These are phyloP conservation scores for Flaveria trinervia DNA, from an alignment of 129 eudicot species.

Conservation along the genomic window DNA sequence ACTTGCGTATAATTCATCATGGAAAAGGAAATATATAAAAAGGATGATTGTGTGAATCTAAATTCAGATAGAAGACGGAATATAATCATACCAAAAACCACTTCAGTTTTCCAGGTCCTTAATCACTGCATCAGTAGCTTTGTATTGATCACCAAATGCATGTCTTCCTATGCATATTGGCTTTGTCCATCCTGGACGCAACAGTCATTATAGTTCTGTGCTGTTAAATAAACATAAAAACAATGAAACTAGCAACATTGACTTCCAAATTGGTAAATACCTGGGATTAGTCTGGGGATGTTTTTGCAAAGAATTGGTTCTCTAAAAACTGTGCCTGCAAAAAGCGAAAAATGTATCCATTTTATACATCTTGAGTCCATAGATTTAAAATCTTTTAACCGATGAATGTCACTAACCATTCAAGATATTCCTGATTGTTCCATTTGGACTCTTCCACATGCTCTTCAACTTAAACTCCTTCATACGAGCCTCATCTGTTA, in stretches of 20 bases:
- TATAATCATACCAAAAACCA: constrained; percentile 61
- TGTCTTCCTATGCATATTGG: constrained; percentile 98
- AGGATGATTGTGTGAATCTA: background rate
- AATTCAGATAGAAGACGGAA: background rate
- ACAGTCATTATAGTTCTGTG: background rate
- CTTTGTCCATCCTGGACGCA: constrained; percentile 79
- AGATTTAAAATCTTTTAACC: background rate
- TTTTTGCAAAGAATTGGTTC: constrained; percentile 92
- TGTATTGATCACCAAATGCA: constrained; percentile 96
- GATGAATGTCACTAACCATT: constrained; percentile 49
- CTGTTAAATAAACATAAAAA: background rate
- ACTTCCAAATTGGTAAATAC: constrained; percentile 35
- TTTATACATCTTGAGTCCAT: background rate
- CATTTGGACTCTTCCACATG: constrained; percentile 95
- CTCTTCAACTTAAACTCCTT: constrained; percentile 69
- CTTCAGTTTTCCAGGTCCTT: constrained; percentile 91
- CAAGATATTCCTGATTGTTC: constrained; percentile 83
- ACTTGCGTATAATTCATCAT: too few species aligned
- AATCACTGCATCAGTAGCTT: constrained; percentile 86
- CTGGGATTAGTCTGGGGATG: constrained; percentile 81
- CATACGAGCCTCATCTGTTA: constrained; percentile 52
- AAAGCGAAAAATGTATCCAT: background rate
- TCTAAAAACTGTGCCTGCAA: constrained; percentile 86
- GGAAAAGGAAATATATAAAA: too few species aligned
- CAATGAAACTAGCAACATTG: background rate